phyloP scores from a whole-genome alignment of 2,329 filamentous ascomycete genomes.

The Fragosphaeria purpurea region DNA sequence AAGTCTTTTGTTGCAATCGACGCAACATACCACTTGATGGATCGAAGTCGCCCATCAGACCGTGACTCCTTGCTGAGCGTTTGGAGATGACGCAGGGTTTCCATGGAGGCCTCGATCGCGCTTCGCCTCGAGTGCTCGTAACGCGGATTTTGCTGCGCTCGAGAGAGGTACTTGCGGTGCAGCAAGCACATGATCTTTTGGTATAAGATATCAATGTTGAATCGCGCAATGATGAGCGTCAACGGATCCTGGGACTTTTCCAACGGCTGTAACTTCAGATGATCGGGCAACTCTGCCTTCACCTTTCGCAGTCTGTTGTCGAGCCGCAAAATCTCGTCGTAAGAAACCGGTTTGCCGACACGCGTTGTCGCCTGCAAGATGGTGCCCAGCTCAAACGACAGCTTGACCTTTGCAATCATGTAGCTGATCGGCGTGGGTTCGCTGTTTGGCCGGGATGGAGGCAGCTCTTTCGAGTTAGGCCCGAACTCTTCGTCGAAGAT shows the following conservation, averaged over 20 bases:
- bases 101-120: conserved; percentile 79
- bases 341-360: conserved; percentile 44
- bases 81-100: conserved; percentile 66
- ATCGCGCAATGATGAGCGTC: conserved; percentile 75
- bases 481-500: conserved; percentile 74
- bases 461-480: conserved; percentile 56
- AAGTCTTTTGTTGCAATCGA: conserved; percentile 79
- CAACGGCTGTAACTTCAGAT: conserved; percentile 65
- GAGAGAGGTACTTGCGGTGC: conserved; percentile 77
- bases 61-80: conserved; percentile 67
- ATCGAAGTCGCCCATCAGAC: conserved; percentile 58
- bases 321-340: conserved; percentile 55
- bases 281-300: conserved; percentile 62
- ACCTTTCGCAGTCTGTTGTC: conserved; percentile 52
- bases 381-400: conserved; percentile 59
- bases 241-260: conserved; percentile 72
- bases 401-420: conserved; percentile 62
- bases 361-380: conserved; percentile 57
- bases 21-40: conserved; percentile 68
- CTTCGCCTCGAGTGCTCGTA: conserved; percentile 76
- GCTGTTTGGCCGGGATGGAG: conserved; percentile 53
- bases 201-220: conserved; percentile 74
- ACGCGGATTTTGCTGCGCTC: conserved; percentile 65
- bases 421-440: conserved; percentile 71
- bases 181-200: conserved; percentile 83